A percentile compares a stretch with the other conserved stretches of the same genome.
phyloP scores from a whole-genome alignment of 2,329 filamentous ascomycete genomes.

The Aspergillus ustus region DNA sequence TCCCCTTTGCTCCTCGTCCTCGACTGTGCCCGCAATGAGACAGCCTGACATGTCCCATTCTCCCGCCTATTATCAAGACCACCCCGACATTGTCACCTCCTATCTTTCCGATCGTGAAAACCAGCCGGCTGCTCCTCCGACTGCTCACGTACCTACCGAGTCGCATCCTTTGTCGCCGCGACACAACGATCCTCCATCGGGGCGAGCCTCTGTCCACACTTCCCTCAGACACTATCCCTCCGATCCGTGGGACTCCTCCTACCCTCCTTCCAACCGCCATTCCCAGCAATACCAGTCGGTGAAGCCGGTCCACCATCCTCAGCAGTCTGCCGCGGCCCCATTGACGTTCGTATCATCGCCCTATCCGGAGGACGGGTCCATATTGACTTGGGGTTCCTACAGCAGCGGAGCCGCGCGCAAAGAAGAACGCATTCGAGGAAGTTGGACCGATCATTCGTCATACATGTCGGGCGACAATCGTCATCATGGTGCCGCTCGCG shows the following conservation, averaged over 20 bases:
- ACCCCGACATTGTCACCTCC: constrained; percentile 30
- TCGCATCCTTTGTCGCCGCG: constrained; percentile 16
- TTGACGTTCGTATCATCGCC: constrained; percentile 30
- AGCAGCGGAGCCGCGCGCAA: constrained; percentile 33
- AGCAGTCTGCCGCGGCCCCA: constrained; percentile 22
- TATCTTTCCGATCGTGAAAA: constrained; percentile 25
- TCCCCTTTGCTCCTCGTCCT: constrained; percentile 16
- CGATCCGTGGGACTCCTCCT: constrained; percentile 29
- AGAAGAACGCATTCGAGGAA: constrained; percentile 36
- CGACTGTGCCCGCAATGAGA: constrained; percentile 31
- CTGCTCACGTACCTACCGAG: constrained; percentile 21
- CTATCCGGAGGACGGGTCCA: constrained; percentile 28
- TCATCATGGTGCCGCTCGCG: constrained; percentile 29
- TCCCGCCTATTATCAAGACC: constrained; percentile 39
- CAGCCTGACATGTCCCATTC: constrained; percentile 44
- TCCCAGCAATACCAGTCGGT: constrained; percentile 19
- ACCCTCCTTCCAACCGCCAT: constrained; percentile 22
- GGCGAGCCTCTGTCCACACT: constrained; percentile 27
- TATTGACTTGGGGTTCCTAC: constrained; percentile 32
- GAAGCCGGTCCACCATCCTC: constrained; percentile 27
- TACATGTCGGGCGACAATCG: constrained; percentile 39
- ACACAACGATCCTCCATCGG: constrained; percentile 23
- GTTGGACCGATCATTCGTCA: constrained; percentile 41
- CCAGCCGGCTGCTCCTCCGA: constrained; percentile 25
- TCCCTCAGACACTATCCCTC: constrained; percentile 27